Base-by-base conservation (phyloP, 345 rosid genomes). In the Ceriops decandra region DNA sequence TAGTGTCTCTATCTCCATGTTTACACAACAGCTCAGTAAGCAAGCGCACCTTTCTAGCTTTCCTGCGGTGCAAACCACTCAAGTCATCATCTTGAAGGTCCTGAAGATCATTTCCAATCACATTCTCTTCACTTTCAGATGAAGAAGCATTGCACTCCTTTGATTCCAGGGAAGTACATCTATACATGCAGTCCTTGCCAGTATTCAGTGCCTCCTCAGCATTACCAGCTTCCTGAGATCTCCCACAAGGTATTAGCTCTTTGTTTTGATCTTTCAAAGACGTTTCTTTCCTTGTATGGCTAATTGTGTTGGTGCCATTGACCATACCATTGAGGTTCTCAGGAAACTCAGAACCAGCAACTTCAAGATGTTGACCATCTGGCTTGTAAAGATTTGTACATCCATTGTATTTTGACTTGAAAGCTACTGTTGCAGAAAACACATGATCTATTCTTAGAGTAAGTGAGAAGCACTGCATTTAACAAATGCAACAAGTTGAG, bases 11-110 rank as follows among this genome's bases (percentile, higher is more conserved):
- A 66, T 62, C 80, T 47, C 73, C 85, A 52, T 64, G 69, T 72
- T 78, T 74, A 74, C 81, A 72, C 79, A 91, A 65, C 79, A 95
- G 81, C 36, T 95, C 99, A n/a, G 88, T 85, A 42, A 95, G 79
- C 70, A 83, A 79, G 68, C 93, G 90, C 68, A 87, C 74, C 78
- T 90, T 95, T 53, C 85, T 83, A 61, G 81, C 49, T 87, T 82
- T 90, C 62, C 82, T 87, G 20, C 87, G 88, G 74, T 76, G 89
- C 72, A 68, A 64, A 68, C 87, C 76, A 62, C 77, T 63, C n/a
- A 74, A 71, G 52, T 68, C 74, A 73, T 76, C 82, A 60, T 35
- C 73, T 46, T 64, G 65, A 72, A 59, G 59, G 69, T 66, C 73
- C 47, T 59, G 67, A 36, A 69, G 68, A 46, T 60, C 64, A 60